phyloP scores from a whole-genome alignment of 176 grass and related monocot genomes.

The Oryza punctata region DNA sequence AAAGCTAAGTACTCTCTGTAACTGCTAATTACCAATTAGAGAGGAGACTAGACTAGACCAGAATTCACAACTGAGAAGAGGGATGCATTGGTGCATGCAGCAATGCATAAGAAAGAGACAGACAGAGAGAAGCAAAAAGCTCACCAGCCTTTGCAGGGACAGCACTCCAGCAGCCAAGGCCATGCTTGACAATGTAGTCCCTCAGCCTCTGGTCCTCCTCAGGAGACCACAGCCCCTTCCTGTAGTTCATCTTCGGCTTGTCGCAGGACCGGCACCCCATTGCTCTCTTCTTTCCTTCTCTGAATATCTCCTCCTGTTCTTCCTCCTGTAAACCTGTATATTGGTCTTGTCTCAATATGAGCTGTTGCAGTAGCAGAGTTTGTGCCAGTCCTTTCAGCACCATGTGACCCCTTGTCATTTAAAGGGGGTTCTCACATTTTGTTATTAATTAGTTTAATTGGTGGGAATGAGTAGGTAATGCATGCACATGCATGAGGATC shows the following conservation, averaged over 20 bases:
- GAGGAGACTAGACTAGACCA: neutral
- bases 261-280: constrained; percentile 86
- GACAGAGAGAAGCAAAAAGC: neutral
- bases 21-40: neutral
- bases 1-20: neutral
- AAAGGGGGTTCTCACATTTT: constrained; percentile 46
- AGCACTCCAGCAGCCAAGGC: constrained; percentile 85
- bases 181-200: constrained; percentile 73
- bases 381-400: constrained; percentile 34
- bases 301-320: constrained; percentile 8
- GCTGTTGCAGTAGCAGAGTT: constrained; percentile 56
- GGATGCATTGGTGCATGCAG: neutral
- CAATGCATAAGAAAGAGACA: neutral
- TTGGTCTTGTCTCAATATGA: constrained; percentile 22
- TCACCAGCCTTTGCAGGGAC: constrained; percentile 87
- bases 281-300: neutral
- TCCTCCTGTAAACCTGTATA: neutral
- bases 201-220: constrained; percentile 88
- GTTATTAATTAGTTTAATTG: constrained; percentile 51
- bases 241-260: constrained; percentile 83
- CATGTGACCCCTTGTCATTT: constrained; percentile 66
- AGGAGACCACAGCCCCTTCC: constrained; percentile 86
- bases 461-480: constrained; percentile 42
- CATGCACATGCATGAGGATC: constrained; percentile 50
- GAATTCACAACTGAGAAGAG: neutral